Evolutionary conservation across 192 early-diverging fungal species (phyloP).

Genomic region (Kickxella alabastrina): DNA sequence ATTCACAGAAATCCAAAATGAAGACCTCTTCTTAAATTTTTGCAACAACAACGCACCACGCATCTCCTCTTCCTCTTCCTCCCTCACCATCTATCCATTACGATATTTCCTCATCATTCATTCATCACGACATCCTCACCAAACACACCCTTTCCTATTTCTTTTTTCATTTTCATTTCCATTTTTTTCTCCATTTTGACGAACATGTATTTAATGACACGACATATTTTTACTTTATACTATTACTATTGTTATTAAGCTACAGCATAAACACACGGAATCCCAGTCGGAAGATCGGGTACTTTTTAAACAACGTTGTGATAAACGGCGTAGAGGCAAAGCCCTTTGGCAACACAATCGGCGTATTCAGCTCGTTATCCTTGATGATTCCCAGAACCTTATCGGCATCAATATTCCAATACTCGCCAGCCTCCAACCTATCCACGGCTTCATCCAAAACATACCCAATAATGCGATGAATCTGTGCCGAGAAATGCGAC

Average conservation of each 20-base stretch:
- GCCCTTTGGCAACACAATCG: constrained; percentile 43
- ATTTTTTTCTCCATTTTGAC: too few relatives aligned
- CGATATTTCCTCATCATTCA: too few relatives aligned
- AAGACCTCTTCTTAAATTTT: not conserved
- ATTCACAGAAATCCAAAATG: not conserved
- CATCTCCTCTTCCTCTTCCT: too few relatives aligned
- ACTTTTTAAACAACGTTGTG: constrained; percentile 43
- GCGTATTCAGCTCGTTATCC: constrained; percentile 38
- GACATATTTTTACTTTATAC: too few relatives aligned
- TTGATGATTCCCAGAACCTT: constrained; percentile 32
- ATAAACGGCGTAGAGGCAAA: constrained; percentile 35
- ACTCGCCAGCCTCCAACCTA: constrained; percentile 29
- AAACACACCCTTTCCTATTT: too few relatives aligned
- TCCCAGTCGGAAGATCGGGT: constrained; percentile 35
- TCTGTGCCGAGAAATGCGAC: constrained; percentile 47
- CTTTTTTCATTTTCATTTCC: too few relatives aligned
- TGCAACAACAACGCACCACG: too few relatives aligned
- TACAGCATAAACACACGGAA: constrained; percentile 50
- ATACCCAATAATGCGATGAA: constrained; percentile 41
- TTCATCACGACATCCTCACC: too few relatives aligned
- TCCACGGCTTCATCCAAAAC: constrained; percentile 41
- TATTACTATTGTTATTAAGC: not conserved
- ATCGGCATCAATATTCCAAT: constrained; percentile 22
- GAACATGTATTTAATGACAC: too few relatives aligned
- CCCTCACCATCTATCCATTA: too few relatives aligned